phyloP scores from a whole-genome alignment of 108 stramenopile genomes.

The Skeletonema potamos region DNA sequence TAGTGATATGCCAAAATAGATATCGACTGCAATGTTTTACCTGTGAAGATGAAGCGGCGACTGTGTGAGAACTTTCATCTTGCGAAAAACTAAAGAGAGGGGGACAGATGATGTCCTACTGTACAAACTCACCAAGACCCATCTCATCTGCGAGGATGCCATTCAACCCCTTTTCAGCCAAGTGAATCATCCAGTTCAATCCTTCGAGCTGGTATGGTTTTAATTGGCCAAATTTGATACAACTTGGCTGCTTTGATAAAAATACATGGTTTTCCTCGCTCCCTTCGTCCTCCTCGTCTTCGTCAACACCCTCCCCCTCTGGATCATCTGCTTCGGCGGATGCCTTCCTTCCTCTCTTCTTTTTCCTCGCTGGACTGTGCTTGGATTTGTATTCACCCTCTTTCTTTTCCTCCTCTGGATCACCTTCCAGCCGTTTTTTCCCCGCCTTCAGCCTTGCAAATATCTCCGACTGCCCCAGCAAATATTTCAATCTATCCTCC shows the following conservation, averaged over 20 bases:
- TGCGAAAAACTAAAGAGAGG: no score
- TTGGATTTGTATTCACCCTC: slow-evolving; percentile 28
- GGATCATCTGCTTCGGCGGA: slow-evolving; percentile 41
- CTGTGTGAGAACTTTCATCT: no score
- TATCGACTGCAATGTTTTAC: slow-evolving; percentile 97
- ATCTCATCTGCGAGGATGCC: slow-evolving; percentile 98
- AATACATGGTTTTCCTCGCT: slow-evolving; percentile 63
- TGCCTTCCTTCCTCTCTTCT: slow-evolving; percentile 10
- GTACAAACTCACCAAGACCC: slow-evolving; percentile 66
- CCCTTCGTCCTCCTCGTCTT: slow-evolving; percentile 46
- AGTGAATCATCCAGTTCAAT: slow-evolving; percentile 97
- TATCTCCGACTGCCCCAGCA: slow-evolving; percentile 92
- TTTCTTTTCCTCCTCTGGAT: slow-evolving; percentile 55
- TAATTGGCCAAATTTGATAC: slow-evolving; percentile 83
- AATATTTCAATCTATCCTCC: slow-evolving; percentile 87
- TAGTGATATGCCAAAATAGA: slow-evolving; percentile 89
- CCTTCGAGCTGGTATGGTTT: slow-evolving; percentile 95
- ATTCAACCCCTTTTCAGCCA: slow-evolving; percentile 91
- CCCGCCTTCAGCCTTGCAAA: slow-evolving; percentile 84
- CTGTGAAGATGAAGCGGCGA: slow-evolving; percentile 46
- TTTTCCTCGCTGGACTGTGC: slow-evolving; percentile 22
- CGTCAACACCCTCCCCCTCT: slow-evolving; percentile 32
- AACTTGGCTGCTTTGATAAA: slow-evolving; percentile 86
- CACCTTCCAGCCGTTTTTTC: slow-evolving; percentile 44
- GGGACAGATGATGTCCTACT: no score